These are phyloP conservation scores for Amanita pallidorosea DNA, from an alignment of 768 basidiomycete genomes.

Conservation along the genomic window DNA sequence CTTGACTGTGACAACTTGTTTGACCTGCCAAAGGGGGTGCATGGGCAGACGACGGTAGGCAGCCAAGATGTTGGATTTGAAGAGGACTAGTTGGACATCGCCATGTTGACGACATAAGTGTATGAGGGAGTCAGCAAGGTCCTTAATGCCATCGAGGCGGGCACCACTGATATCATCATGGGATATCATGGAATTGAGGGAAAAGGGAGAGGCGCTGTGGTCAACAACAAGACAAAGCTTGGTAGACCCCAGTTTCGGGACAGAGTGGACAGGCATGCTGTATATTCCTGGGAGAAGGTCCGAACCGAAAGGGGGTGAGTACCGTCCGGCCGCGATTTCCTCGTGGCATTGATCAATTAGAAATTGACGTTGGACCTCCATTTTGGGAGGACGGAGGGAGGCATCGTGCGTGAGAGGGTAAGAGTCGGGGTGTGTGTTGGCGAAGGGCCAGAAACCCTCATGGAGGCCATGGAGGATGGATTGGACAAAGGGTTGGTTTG, in stretches of 20 bases:
- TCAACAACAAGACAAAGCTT: constrained; percentile 26
- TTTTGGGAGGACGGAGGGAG: constrained; percentile 3
- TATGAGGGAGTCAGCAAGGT: constrained; percentile 7
- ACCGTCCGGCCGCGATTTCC: constrained; percentile 11
- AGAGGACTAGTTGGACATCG: constrained; percentile 9
- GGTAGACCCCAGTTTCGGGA: constrained; percentile 18
- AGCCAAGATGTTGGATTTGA: constrained; percentile 25
- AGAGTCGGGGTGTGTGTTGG: constrained; percentile 12
- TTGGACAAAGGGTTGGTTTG: no score
- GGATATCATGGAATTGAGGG: constrained; percentile 17
- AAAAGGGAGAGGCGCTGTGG: constrained; percentile 19
- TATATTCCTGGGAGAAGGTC: constrained; percentile 28
- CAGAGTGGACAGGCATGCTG: constrained; percentile 17
- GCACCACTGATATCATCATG: not conserved
- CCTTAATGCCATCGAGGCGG: constrained; percentile 11
- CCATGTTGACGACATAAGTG: constrained; percentile 1
- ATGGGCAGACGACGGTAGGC: constrained; percentile 36
- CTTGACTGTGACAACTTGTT: constrained; percentile 21
- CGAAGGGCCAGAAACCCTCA: constrained; percentile 41
- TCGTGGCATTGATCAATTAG: constrained; percentile 12
- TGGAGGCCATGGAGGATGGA: constrained; percentile 12
- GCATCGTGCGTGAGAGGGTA: constrained; percentile 12
- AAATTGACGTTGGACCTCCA: constrained; percentile 12
- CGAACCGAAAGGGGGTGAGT: constrained; percentile 17
- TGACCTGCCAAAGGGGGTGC: constrained; percentile 30